phyloP scores from a whole-genome alignment of 2,329 filamentous ascomycete species.

The Chaetomium sp. region DNA sequence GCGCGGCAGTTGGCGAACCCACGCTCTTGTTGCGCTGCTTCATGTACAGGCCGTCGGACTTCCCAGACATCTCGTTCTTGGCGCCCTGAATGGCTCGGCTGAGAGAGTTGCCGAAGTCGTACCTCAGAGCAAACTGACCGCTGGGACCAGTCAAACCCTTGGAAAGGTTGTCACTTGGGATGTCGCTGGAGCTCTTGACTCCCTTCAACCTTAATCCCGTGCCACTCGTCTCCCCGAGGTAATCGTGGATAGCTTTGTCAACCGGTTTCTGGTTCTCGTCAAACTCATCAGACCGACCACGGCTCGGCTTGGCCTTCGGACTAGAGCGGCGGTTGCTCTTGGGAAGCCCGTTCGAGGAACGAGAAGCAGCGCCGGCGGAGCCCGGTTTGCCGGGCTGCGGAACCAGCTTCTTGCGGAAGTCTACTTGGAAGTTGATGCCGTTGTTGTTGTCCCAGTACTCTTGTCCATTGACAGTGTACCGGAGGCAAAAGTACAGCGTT shows the following conservation, averaged over 20 bases:
- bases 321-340: slow-evolving; percentile 55
- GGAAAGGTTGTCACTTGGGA: slow-evolving; percentile 57
- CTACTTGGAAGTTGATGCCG: slow-evolving; percentile 82
- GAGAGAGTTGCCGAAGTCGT: slow-evolving; percentile 92
- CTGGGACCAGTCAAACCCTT: slow-evolving; percentile 48
- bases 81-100: slow-evolving; percentile 72
- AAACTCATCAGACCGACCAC: slow-evolving; percentile 65
- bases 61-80: slow-evolving; percentile 55
- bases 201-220: slow-evolving; percentile 63
- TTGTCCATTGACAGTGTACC: slow-evolving; percentile 74
- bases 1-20: slow-evolving; percentile 7
- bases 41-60: slow-evolving; percentile 53
- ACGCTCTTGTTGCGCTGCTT: slow-evolving; percentile 28
- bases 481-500: slow-evolving; percentile 85
- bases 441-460: slow-evolving; percentile 97
- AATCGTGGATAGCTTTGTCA: slow-evolving; percentile 53
- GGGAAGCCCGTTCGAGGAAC: slow-evolving; percentile 51
- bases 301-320: slow-evolving; percentile 47
- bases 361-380: slow-evolving; percentile 43
- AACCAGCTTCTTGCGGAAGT: slow-evolving; percentile 76
- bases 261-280: slow-evolving; percentile 53
- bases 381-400: slow-evolving; percentile 53
- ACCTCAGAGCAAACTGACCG: slow-evolving; percentile 81
- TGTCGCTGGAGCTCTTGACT: slow-evolving; percentile 54
- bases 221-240: slow-evolving; percentile 56